Percentiles rank a stretch among this genome's conserved stretches.
These are phyloP conservation scores for Brassica hybrid DNA, from an alignment of 441 rosid genomes.

Conservation along the genomic window DNA sequence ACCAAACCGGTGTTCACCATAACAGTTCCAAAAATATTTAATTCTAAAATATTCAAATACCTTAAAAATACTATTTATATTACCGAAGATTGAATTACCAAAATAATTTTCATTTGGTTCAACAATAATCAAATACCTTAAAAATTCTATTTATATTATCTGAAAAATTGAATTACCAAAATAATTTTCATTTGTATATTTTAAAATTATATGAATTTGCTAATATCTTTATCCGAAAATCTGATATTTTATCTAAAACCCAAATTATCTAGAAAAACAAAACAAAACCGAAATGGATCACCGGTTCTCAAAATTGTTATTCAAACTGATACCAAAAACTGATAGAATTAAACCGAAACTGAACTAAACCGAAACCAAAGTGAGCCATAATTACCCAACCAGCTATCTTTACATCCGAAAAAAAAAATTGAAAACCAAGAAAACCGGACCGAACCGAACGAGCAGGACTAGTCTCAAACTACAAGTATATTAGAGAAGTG, in stretches of 20 bases:
- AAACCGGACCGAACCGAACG: background rate
- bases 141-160: background rate
- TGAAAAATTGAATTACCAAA: too few species aligned
- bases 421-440: background rate
- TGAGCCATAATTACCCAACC: too few species aligned
- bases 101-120: too few species aligned
- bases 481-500: background rate
- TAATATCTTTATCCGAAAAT: background rate
- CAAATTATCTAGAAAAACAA: background rate
- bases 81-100: too few species aligned
- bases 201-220: background rate
- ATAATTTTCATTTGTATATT: too few species aligned
- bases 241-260: background rate
- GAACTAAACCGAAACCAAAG: too few species aligned
- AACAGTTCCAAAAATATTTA: too few species aligned
- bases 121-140: too few species aligned
- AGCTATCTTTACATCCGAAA: background rate
- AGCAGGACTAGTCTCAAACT: background rate
- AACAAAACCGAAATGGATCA: too few species aligned
- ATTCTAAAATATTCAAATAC: too few species aligned
- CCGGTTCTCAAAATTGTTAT: background rate
- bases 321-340: background rate
- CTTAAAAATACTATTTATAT: too few species aligned
- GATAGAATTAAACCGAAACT: too few species aligned
- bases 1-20: background rate